Base-by-base conservation (phyloP, 169 alveolate genomes). In the Plasmodium ovale region DNA sequence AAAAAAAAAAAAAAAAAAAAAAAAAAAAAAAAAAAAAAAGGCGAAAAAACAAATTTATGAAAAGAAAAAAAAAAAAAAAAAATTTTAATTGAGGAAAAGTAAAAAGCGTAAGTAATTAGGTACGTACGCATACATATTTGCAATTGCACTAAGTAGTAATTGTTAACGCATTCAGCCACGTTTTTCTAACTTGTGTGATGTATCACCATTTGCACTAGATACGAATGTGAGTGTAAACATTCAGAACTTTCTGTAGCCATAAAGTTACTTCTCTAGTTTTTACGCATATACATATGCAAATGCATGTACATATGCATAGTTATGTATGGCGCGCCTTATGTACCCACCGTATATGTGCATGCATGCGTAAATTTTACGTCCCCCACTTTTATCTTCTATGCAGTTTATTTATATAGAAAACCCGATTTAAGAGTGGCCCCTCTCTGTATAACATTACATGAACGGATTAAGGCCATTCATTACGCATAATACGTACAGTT, bases 1-100 rank as follows among this genome's bases (percentile, higher is more conserved):
- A n/a, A n/a, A n/a, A 5, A 39, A 51, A 51, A 51, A 51, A 7
- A 51, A 51, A 51, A 51, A 7, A 7, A 51, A 7, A 51, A 51
- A 51, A 51, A 51, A 51, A 51, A 51, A 51, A 51, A 51, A 51
- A 51, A 51, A 51, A 51, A 51, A 51, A 51, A 51, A 51, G 21
- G 21, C 14, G 3, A 7, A 51, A 14, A 51, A 21, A 51, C 6
- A 3, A 51, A 7, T 10, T n/a, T 9, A 51, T 51, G n/a, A 51
- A 3, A 51, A 9, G n/a, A 14, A 51, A 51, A n/a, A 51, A n/a
- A 10, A n/a, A 51, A 51, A 51, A 51, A 51, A 10, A 51, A 10
- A n/a, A n/a, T n/a, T n/a, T n/a, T n/a, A n/a, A n/a, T 9, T 51
- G 21, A 10, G n/a, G 3, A 51, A 51, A 6, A 51, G 51, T 9